A percentile compares a stretch with the other conserved stretches of the same genome.
Conservation (phyloP, 78 protist genomes). For the Blattamonas nauphoetae region DNA sequence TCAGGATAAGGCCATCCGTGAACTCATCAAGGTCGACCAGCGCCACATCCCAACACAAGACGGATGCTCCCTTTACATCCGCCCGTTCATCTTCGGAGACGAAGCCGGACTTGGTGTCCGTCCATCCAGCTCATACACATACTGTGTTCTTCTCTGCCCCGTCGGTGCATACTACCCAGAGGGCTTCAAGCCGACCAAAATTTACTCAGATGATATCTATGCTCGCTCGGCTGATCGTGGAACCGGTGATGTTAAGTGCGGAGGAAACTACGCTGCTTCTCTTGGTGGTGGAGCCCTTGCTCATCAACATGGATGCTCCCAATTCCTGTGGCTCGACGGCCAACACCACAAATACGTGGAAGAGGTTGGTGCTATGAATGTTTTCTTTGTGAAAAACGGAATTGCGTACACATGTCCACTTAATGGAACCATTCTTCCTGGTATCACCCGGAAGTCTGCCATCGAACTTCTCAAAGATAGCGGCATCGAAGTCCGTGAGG, state of each 20-base stretch:
- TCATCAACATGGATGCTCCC: constrained; percentile 16
- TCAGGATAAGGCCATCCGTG: neutral
- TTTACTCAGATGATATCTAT: neutral
- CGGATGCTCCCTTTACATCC: constrained; percentile 28
- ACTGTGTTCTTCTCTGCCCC: constrained; percentile 25
- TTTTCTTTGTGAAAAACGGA: constrained; percentile 8
- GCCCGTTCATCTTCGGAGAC: constrained; percentile 31
- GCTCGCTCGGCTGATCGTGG: constrained; percentile 29
- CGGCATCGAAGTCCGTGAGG: constrained; percentile 14
- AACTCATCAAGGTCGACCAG: constrained; percentile 11
- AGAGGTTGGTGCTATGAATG: constrained; percentile 42
- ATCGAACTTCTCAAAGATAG: neutral
- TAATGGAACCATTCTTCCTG: constrained; percentile 40
- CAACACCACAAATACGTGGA: neutral
- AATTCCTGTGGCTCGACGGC: constrained; percentile 35
- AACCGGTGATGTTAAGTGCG: constrained; percentile 27
- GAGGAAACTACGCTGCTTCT: constrained; percentile 41
- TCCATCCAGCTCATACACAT: neutral
- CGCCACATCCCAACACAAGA: constrained; percentile 11
- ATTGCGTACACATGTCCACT: constrained; percentile 14
- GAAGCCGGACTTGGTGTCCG: constrained; percentile 27
- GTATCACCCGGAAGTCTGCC: constrained; percentile 39
- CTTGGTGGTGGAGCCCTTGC: neutral
- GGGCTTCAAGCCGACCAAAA: constrained; percentile 23
- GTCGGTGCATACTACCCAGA: constrained; percentile 31